phyloP scores from a whole-genome alignment of 257 asterid species.

The Fraxinus americana region DNA sequence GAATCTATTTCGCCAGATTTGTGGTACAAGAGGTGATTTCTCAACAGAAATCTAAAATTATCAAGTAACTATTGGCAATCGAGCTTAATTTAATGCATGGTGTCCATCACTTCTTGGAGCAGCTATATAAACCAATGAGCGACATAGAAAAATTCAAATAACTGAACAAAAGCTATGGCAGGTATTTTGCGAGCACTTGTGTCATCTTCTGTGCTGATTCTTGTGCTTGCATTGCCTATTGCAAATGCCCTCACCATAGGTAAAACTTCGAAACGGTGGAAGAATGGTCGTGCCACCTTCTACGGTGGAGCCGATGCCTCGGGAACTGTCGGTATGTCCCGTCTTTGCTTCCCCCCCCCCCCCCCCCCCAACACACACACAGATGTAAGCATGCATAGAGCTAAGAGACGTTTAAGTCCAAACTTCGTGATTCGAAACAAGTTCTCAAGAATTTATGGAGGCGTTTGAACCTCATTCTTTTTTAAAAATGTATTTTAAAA shows the following conservation, averaged over 20 bases:
- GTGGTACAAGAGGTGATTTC: background rate
- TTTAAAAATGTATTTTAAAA: no score
- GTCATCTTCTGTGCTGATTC: conserved; percentile 22
- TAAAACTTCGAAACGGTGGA: conserved; percentile 28
- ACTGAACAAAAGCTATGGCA: conserved; percentile 28
- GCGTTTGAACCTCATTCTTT: no score
- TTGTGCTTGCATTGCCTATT: conserved; percentile 27
- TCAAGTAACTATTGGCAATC: background rate
- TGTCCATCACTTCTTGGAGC: background rate
- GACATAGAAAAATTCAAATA: background rate
- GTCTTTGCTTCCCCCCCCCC: no score
- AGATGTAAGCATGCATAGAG: background rate
- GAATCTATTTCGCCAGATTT: background rate
- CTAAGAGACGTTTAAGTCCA: background rate
- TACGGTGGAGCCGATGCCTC: conserved; percentile 50
- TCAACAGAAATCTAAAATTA: background rate
- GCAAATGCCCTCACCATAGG: conserved; percentile 5
- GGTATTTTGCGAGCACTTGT: conserved; percentile 17
- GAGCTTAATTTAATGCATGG: background rate
- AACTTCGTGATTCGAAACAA: background rate
- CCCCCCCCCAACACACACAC: no score
- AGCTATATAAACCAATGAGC: background rate
- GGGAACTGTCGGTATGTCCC: conserved; percentile 40
- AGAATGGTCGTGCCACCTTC: conserved; percentile 51
- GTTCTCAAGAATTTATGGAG: no score